These are phyloP conservation scores for Termitomyces sp. DNA, from an alignment of 768 basidiomycete species.

Conservation along the genomic window DNA sequence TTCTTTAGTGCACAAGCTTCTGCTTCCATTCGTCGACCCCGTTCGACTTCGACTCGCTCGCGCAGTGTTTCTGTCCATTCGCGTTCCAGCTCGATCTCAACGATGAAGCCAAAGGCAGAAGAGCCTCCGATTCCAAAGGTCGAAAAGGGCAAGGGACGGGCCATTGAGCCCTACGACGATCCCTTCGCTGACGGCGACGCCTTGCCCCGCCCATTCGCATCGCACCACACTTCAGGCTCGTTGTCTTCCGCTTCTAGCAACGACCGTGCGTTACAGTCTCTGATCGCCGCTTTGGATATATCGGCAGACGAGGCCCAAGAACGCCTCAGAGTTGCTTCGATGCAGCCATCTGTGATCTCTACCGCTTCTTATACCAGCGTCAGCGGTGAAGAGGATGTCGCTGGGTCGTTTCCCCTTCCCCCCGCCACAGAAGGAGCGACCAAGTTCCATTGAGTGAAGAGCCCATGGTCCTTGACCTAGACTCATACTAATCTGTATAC, in stretches of 20 bases:
- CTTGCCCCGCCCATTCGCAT: slow-evolving; percentile 26
- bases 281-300: slow-evolving; percentile 62
- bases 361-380: slow-evolving; percentile 25
- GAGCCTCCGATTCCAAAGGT: slow-evolving; percentile 14
- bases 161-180: slow-evolving; percentile 18
- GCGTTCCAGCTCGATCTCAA: slow-evolving; percentile 36
- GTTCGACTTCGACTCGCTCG: slow-evolving; percentile 36
- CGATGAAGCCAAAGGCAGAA: not conserved
- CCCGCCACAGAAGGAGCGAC: slow-evolving; percentile 18
- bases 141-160: slow-evolving; percentile 19
- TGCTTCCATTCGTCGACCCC: slow-evolving; percentile 18
- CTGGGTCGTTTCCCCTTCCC: slow-evolving; percentile 35
- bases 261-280: slow-evolving; percentile 54
- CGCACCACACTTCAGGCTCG: slow-evolving; percentile 28
- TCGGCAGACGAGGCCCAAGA: slow-evolving; percentile 41
- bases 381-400: slow-evolving; percentile 32
- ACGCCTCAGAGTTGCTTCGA: slow-evolving; percentile 50
- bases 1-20: slow-evolving; percentile 29
- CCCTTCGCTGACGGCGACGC: slow-evolving; percentile 37
- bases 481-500: slow-evolving; percentile 4
- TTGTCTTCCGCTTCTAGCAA: slow-evolving; percentile 37
- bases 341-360: slow-evolving; percentile 49
- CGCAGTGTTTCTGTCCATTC: slow-evolving; percentile 28
- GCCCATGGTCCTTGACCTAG: slow-evolving; percentile 4
- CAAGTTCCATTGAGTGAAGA: slow-evolving; percentile 4